Evolutionary conservation across 306 rosid species (phyloP).

Genomic region (Comarum palustre): DNA sequence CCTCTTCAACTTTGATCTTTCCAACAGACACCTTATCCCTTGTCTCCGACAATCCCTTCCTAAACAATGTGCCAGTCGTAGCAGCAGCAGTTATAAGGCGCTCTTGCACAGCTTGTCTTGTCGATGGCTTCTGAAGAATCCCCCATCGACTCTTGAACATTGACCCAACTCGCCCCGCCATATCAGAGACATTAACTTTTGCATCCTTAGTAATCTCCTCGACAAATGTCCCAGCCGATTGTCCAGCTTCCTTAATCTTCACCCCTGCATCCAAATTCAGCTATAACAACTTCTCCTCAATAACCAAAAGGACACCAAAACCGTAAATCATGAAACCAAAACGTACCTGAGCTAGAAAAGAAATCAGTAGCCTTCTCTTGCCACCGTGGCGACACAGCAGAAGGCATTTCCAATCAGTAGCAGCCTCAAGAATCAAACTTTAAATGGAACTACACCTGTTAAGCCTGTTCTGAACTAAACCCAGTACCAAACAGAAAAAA

Average conservation of each 20-base stretch:
- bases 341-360: slow-evolving; percentile 83
- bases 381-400: slow-evolving; percentile 71
- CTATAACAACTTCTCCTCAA: neutral
- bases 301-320: neutral
- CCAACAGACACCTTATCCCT: slow-evolving; percentile 87
- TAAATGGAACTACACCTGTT: slow-evolving; percentile 21
- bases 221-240: slow-evolving; percentile 85
- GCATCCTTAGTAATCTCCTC: slow-evolving; percentile 91
- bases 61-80: slow-evolving; percentile 70
- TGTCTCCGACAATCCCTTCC: slow-evolving; percentile 72
- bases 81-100: slow-evolving; percentile 87
- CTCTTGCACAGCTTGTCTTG: slow-evolving; percentile 88
- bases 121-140: slow-evolving; percentile 77
- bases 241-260: slow-evolving; percentile 84
- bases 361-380: slow-evolving; percentile 81
- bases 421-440: slow-evolving; percentile 32
- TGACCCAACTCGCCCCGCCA: slow-evolving; percentile 71
- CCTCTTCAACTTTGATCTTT: slow-evolving; percentile 94
- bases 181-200: slow-evolving; percentile 69
- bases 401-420: slow-evolving; percentile 68
- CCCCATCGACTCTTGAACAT: slow-evolving; percentile 86
- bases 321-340: neutral
- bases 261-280: slow-evolving; percentile 49
- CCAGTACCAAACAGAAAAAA: neutral
- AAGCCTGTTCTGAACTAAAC: slow-evolving; percentile 36